Evolutionary conservation across 805 yeast species (phyloP).

Genomic region (Ascoidea tarda): DNA sequence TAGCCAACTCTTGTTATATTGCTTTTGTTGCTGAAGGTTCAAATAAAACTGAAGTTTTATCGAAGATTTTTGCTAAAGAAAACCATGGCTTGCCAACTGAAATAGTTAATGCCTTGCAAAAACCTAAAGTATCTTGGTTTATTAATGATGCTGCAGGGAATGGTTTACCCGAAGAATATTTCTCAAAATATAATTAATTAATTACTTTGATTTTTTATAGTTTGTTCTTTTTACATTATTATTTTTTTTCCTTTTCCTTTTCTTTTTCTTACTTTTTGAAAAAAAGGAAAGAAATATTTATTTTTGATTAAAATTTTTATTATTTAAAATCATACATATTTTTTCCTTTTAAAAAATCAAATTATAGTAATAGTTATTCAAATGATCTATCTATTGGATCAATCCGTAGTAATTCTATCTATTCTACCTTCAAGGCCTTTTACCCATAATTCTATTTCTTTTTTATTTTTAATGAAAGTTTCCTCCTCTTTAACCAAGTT

Average conservation of each 20-base stretch:
- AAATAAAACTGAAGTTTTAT: constrained; percentile 61
- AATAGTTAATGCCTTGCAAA: constrained; percentile 46
- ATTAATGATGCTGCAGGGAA: constrained; percentile 66
- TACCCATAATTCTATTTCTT: not conserved
- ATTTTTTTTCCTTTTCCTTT: too few species aligned
- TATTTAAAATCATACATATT: not conserved
- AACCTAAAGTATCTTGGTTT: constrained; percentile 61
- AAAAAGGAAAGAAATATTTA: too few species aligned
- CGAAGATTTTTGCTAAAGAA: constrained; percentile 47
- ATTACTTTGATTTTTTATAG: too few species aligned
- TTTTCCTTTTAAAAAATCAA: not conserved
- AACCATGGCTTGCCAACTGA: constrained; percentile 50
- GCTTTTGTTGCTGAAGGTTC: constrained; percentile 94
- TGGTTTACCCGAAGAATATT: constrained; percentile 27
- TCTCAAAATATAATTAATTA: too few species aligned
- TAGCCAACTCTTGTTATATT: constrained; percentile 84
- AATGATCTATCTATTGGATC: too few species aligned
- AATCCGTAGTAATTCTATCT: not conserved
- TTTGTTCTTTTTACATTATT: too few species aligned
- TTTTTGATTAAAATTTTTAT: too few species aligned
- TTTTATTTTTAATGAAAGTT: too few species aligned
- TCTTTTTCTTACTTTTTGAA: too few species aligned
- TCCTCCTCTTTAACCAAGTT: constrained; percentile 1
- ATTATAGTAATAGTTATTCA: too few species aligned
- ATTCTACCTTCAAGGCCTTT: not conserved